A percentile compares a stretch with the other conserved stretches of the same genome.
phyloP scores from a whole-genome alignment of 1,139 yeast species.

The Candida sp. region DNA sequence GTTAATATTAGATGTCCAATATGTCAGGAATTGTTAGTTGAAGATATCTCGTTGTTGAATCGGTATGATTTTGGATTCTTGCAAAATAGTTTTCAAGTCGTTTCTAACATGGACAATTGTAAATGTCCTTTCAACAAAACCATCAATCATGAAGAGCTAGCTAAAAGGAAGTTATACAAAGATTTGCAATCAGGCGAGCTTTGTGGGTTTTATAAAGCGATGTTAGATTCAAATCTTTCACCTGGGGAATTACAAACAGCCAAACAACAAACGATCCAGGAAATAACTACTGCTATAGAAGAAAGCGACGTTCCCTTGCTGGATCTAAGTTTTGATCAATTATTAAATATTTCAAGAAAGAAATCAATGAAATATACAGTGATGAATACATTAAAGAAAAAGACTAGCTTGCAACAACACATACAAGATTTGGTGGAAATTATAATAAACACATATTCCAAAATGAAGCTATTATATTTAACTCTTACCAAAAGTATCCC shows the following conservation, averaged over 20 bases:
- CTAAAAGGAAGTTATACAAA: conserved; percentile 15
- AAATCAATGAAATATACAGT: conserved; percentile 1
- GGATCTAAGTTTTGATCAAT: conserved; percentile 1
- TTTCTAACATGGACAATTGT: background rate
- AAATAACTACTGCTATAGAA: background rate
- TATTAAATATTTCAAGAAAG: background rate
- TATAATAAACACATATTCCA: background rate
- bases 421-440: background rate
- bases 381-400: conserved; percentile 2
- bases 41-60: conserved; percentile 10
- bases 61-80: conserved; percentile 13
- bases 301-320: background rate
- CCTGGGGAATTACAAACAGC: background rate
- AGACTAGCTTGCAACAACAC: background rate
- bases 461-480: conserved; percentile 1
- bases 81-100: conserved; percentile 6
- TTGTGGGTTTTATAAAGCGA: background rate
- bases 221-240: background rate
- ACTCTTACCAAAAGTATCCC: background rate
- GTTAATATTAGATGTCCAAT: conserved; percentile 1
- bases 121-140: conserved; percentile 6
- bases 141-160: conserved; percentile 13
- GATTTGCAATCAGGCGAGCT: conserved; percentile 8
- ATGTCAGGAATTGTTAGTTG: conserved; percentile 3
- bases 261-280: background rate